Evolutionary conservation across 345 rosid species (phyloP).

Genomic region (Pugionium dolabratum): DNA sequence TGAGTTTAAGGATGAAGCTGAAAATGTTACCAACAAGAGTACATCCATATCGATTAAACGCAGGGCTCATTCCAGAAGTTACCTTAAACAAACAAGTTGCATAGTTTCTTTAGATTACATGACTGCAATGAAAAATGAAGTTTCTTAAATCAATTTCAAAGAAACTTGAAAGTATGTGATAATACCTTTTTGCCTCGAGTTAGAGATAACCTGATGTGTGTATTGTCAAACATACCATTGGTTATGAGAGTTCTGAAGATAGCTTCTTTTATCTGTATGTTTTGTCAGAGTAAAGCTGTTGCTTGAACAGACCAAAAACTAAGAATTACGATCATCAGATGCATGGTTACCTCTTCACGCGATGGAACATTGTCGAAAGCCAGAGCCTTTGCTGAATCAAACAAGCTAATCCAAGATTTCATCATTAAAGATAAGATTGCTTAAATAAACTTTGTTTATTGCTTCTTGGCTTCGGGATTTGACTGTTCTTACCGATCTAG

Average conservation of each 20-base stretch:
- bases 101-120: background rate
- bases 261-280: slow-evolving; percentile 73
- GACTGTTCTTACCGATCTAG: slow-evolving; percentile 59
- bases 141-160: background rate
- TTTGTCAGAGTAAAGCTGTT: background rate
- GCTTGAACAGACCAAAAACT: background rate
- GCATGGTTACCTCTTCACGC: slow-evolving; percentile 59
- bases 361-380: slow-evolving; percentile 79
- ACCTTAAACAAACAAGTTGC: slow-evolving; percentile 49
- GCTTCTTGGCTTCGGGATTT: slow-evolving; percentile 9
- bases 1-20: no score
- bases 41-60: slow-evolving; percentile 82
- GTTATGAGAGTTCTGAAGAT: slow-evolving; percentile 73
- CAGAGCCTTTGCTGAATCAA: slow-evolving; percentile 88
- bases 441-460: slow-evolving; percentile 6
- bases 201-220: slow-evolving; percentile 81
- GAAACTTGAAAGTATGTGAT: background rate
- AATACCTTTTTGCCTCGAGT: slow-evolving; percentile 85
- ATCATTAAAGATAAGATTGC: slow-evolving; percentile 19
- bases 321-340: background rate
- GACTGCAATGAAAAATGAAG: background rate
- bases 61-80: slow-evolving; percentile 96
- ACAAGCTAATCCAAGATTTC: slow-evolving; percentile 51
- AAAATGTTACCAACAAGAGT: slow-evolving; percentile 66
- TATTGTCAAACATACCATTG: slow-evolving; percentile 85